These are phyloP conservation scores for Jaapia argillacea DNA, from an alignment of 768 basidiomycete genomes.

Conservation along the genomic window DNA sequence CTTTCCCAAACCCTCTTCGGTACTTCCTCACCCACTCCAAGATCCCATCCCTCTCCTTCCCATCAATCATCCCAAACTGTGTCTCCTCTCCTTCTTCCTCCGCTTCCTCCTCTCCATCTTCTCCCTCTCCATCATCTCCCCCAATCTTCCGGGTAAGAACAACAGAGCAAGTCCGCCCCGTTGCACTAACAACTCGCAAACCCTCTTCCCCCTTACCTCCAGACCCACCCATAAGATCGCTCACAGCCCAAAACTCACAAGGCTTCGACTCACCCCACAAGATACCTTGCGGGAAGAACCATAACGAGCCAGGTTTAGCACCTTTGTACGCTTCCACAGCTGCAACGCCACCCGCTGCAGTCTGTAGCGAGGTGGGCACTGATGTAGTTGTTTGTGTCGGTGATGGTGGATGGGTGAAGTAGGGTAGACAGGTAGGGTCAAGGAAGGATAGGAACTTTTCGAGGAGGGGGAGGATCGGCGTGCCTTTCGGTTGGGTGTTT, in stretches of 20 bases:
- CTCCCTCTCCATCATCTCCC: slow-evolving; percentile 11
- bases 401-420: slow-evolving; percentile 8
- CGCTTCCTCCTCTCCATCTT: slow-evolving; percentile 27
- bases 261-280: slow-evolving; percentile 71
- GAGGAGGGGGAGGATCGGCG: slow-evolving; percentile 38
- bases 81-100: slow-evolving; percentile 46
- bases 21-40: slow-evolving; percentile 53
- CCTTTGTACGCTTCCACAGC: slow-evolving; percentile 61
- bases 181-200: slow-evolving; percentile 44
- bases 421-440: slow-evolving; percentile 26
- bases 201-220: slow-evolving; percentile 29
- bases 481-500: slow-evolving; percentile 34
- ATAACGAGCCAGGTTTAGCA: slow-evolving; percentile 63
- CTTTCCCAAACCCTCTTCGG: slow-evolving; percentile 43
- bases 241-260: slow-evolving; percentile 65
- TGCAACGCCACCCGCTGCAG: slow-evolving; percentile 30
- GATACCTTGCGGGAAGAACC: slow-evolving; percentile 61
- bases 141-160: slow-evolving; percentile 28
- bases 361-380: slow-evolving; percentile 1
- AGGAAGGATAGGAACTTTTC: slow-evolving; percentile 44
- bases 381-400: slow-evolving; percentile 1
- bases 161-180: slow-evolving; percentile 60
- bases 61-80: slow-evolving; percentile 66
- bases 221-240: slow-evolving; percentile 36
- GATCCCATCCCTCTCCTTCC: slow-evolving; percentile 55